Evolutionary conservation across 2,329 filamentous ascomycete genomes (phyloP), one percentile per base, ranked within the genome.

Genomic region (Chrysosporium queenslandicum): DNA sequence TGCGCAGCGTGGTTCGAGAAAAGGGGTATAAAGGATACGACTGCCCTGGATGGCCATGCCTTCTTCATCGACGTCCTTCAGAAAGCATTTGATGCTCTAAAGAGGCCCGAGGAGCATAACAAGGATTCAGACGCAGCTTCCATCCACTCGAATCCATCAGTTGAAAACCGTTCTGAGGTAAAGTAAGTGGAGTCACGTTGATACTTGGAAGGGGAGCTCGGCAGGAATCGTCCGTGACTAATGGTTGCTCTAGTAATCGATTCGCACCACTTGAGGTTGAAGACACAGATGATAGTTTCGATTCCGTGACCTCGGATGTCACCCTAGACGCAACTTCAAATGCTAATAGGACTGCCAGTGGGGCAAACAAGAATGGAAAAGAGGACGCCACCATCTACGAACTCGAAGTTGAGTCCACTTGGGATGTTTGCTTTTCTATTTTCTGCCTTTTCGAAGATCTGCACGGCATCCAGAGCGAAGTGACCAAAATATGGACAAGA

Each of bases 1-100:
- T 57, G 51, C 36, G 46, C 47, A 18, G 43, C 47, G 32, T 56
- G 54, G 54, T 57, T 56, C 34, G n/a, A 46, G 32, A 36, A 34
- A 32, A 49, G 30, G 12, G 49, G 48, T 9, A 25, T 39, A 5
- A 23, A 52, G 3, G 49, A 56, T 23, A 14, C 4, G 9, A 12
- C 37, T 18, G 18, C 23, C 14, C 20, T 41, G 18, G 37, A 45
- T 21, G 49, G 49, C 3, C 49, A 51, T 36, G 27, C 23, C 18
- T 43, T 30, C 25, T 51, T 51, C 27, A 51, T 51, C 32, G 23
- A 51, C 6, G 49, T 51, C 18, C 40, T 51, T 18, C 14, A 43
- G 23, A 34, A 30, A 11, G 49, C 30, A 16, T 45, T 43, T 45
- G 21, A 42, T 4, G 34, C 18, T 14, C 20, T 51, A 34, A 45